Evolutionary conservation across 1,284 basidiomycete genomes (phyloP), one percentile per base, ranked within the genome.

Genomic region (Ceratobasidium sp.): DNA sequence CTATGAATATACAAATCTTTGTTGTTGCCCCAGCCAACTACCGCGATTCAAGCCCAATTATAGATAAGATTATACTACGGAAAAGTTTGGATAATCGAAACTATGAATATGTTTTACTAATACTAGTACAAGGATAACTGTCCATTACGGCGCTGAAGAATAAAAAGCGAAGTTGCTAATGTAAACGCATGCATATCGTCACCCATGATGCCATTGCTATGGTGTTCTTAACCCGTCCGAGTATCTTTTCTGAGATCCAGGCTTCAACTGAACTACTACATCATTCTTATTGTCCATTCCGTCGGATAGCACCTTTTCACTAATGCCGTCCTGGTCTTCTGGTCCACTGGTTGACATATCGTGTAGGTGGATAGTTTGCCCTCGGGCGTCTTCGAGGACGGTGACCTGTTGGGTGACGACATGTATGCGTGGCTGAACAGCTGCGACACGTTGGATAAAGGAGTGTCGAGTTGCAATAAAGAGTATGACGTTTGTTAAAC

Each of bases 401-500:
- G 71, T 74, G 28, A 74, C 71, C 23, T 74, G 71, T 37, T 74
- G 71, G 3, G 71, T 74, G n/a, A 47, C 45, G 10, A 73, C 56
- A 51, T 74, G 71, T 31, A 74, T 26, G 20, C 71, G 56, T 2
- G 71, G 47, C 35, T 45, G 58, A 28, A 74, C 53, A 2, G 45
- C 2, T 15, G 71, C 71, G 2, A 74, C 71, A 42, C 31, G 39
- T 39, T 74, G 71, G 13, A 74, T 64, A 26, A 74, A 74, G 1
- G 71, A 74, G 64, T 74, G 71, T n/a, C 71, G 71, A 35, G 71
- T 74, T 20, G 58, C 58, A 23, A 64, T 74, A 26, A 74, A 74
- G n/a, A 64, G 60, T 63, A 74, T 42, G 20, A 74, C 69, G 26
- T 74, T 74, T 31, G 69, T 74, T 49, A 74, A 33, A 63, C 69